Conservation (phyloP, 352 stramenopile genomes). For the Phytophthora syringae region DNA sequence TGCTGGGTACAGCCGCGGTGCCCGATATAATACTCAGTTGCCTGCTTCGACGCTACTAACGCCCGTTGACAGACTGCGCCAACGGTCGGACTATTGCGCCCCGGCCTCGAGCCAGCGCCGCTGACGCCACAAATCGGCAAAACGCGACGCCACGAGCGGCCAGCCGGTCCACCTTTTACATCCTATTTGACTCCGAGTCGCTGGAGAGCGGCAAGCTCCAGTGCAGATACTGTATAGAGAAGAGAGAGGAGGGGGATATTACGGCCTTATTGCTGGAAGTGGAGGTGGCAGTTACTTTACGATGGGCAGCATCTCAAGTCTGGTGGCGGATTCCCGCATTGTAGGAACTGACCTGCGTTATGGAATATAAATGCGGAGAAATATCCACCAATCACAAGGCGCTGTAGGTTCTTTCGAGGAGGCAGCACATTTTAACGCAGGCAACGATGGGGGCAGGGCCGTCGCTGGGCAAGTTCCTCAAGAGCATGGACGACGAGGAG, state of each 20-base stretch:
- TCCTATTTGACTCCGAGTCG: constrained; percentile 9
- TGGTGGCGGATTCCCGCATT: too few species aligned
- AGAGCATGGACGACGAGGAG: constrained; percentile 65
- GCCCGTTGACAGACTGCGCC: too few species aligned
- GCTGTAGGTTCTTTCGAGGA: neutral
- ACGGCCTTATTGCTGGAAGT: too few species aligned
- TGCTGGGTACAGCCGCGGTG: constrained; percentile 22
- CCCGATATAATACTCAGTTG: too few species aligned
- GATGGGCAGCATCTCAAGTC: too few species aligned
- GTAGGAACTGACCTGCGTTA: too few species aligned
- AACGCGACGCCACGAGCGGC: constrained; percentile 12
- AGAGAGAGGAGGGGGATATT: too few species aligned
- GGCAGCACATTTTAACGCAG: too few species aligned
- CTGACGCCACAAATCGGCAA: constrained; percentile 29
- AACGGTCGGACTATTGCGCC: constrained; percentile 4
- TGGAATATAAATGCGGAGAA: neutral
- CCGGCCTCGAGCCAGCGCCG: constrained; percentile 8
- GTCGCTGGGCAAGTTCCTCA: constrained; percentile 66
- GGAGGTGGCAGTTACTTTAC: neutral
- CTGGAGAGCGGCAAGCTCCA: too few species aligned
- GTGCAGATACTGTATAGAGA: too few species aligned
- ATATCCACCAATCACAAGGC: constrained; percentile 16
- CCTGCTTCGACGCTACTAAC: too few species aligned
- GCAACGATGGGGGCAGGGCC: constrained; percentile 48
- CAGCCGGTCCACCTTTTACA: constrained; percentile 23